Evolutionary conservation across 345 rosid genomes (phyloP).

Genomic region (Turritis glabra): DNA sequence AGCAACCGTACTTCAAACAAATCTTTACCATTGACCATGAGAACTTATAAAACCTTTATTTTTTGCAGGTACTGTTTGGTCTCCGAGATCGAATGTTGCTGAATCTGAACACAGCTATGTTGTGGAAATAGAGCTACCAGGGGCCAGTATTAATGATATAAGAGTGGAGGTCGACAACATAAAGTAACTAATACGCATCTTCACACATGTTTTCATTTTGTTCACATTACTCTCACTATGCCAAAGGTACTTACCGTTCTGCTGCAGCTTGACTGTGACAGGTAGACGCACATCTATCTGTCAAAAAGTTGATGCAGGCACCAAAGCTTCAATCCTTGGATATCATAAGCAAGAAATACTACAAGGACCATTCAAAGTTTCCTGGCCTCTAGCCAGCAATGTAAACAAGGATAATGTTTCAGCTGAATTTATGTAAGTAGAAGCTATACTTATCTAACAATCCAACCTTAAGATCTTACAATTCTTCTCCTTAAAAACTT

Average conservation of each 20-base stretch:
- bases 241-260: slow-evolving; percentile 11
- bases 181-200: slow-evolving; percentile 44
- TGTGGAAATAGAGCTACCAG: slow-evolving; percentile 70
- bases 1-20: not conserved
- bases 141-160: slow-evolving; percentile 59
- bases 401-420: slow-evolving; percentile 61
- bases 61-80: slow-evolving; percentile 56
- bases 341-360: slow-evolving; percentile 60
- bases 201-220: not conserved
- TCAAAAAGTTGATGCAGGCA: slow-evolving; percentile 34
- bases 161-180: slow-evolving; percentile 70
- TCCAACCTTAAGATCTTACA: not conserved
- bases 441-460: slow-evolving; percentile 10
- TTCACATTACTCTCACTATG: slow-evolving; percentile 3
- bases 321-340: slow-evolving; percentile 36
- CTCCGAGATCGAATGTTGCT: slow-evolving; percentile 64
- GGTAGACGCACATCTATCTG: slow-evolving; percentile 48
- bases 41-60: not conserved
- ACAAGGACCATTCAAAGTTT: slow-evolving; percentile 61
- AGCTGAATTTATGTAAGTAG: slow-evolving; percentile 74
- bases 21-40: not conserved
- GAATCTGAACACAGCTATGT: slow-evolving; percentile 54
- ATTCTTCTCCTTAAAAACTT: not conserved
- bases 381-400: slow-evolving; percentile 67
- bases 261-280: slow-evolving; percentile 57